A percentile compares a stretch with the other conserved stretches of the same genome.
phyloP scores from a whole-genome alignment of 495 filamentous ascomycete species.

The Trichoderma asperelloides region DNA sequence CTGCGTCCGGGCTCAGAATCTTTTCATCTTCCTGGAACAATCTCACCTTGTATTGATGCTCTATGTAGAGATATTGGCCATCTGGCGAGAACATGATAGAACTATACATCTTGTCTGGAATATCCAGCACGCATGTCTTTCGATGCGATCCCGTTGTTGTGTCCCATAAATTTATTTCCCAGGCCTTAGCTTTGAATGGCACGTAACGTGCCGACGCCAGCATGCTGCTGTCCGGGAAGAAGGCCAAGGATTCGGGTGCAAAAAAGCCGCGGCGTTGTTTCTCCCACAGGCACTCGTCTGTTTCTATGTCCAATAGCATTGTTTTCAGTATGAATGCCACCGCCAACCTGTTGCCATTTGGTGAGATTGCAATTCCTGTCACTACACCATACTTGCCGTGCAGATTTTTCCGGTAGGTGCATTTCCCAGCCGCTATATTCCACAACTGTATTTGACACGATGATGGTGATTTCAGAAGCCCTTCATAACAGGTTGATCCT shows the following conservation, averaged over 20 bases:
- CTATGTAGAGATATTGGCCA: not conserved
- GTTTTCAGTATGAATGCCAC: not conserved
- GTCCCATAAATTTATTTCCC: not conserved
- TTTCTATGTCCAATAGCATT: not conserved
- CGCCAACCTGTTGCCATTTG: not conserved
- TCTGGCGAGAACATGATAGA: not conserved
- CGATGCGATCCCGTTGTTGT: not conserved
- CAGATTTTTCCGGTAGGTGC: not conserved
- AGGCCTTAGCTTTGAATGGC: too few relatives aligned
- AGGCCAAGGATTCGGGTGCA: not conserved
- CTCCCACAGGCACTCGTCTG: not conserved
- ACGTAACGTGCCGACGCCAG: not conserved
- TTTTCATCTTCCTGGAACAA: not conserved
- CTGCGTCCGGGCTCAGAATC: not conserved
- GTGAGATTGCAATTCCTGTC: not conserved
- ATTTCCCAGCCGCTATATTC: not conserved
- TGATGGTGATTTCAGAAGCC: too few relatives aligned
- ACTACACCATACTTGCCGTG: not conserved
- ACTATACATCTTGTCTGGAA: not conserved
- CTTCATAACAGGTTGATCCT: not conserved
- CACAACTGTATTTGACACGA: not conserved
- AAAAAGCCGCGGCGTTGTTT: not conserved
- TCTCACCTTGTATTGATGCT: not conserved
- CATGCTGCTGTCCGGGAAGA: not conserved
- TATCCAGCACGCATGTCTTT: not conserved